Conservation (phyloP, 2,329 filamentous ascomycete species). For the Aspergillus sp. region DNA sequence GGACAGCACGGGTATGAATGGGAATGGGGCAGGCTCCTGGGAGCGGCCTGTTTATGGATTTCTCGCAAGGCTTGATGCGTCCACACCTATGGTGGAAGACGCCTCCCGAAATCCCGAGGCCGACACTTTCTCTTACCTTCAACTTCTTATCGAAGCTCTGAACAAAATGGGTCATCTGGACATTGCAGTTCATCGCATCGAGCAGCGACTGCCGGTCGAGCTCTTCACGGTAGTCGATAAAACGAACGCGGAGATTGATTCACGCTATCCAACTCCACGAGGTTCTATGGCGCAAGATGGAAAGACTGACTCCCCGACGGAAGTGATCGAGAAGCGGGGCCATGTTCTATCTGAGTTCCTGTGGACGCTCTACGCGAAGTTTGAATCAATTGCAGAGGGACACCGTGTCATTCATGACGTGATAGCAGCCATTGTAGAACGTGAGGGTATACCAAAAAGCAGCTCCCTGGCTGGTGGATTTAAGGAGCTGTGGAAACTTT, state of each 20-base stretch:
- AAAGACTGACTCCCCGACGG: conserved; percentile 59
- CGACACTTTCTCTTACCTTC: conserved; percentile 92
- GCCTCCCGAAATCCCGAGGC: conserved; percentile 90
- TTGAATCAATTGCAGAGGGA: conserved; percentile 93
- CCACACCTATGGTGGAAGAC: conserved; percentile 71
- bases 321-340: conserved; percentile 73
- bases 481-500: conserved; percentile 95
- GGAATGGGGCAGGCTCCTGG: conserved; percentile 42
- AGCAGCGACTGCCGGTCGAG: conserved; percentile 90
- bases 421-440: conserved; percentile 77
- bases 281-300: conserved; percentile 47
- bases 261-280: conserved; percentile 79
- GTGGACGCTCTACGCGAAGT: conserved; percentile 91
- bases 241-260: conserved; percentile 90
- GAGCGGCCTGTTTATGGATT: conserved; percentile 58
- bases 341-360: conserved; percentile 89
- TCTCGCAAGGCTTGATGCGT: conserved; percentile 56
- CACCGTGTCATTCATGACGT: conserved; percentile 93
- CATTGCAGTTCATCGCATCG: conserved; percentile 81
- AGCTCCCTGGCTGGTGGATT: conserved; percentile 80
- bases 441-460: conserved; percentile 67
- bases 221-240: conserved; percentile 92
- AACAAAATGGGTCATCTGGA: conserved; percentile 88
- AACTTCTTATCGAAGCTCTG: conserved; percentile 80
- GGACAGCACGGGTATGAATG: conserved; percentile 27